Conservation (phyloP, 257 asterid genomes). For the Marsdenia floribunda region DNA sequence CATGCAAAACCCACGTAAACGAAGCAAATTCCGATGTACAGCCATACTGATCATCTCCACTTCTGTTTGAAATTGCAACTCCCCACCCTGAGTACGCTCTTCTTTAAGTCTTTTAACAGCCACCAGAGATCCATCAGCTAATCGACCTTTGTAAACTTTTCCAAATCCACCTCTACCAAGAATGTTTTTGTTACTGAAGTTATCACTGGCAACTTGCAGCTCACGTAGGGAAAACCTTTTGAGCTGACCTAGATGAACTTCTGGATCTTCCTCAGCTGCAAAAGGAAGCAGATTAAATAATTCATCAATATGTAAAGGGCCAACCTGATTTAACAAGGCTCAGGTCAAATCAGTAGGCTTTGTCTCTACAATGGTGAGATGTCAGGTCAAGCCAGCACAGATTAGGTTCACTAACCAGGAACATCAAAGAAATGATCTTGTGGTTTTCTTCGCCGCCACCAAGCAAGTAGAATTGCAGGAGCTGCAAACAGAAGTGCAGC, state of each 20-base stretch:
- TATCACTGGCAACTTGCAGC: conserved; percentile 75
- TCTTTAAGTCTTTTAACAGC: conserved; percentile 90
- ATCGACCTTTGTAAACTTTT: conserved; percentile 87
- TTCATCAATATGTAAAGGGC: conserved; percentile 2
- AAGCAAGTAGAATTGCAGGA: conserved; percentile 73
- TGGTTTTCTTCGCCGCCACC: conserved; percentile 67
- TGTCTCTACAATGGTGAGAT: not conserved
- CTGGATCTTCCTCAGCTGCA: conserved; percentile 95
- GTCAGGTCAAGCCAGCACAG: not conserved
- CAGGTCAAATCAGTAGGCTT: no score
- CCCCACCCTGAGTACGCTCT: conserved; percentile 82
- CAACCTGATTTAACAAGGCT: not conserved
- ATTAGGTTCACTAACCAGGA: conserved; percentile 60
- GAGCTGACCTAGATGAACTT: conserved; percentile 90
- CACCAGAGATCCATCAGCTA: conserved; percentile 78
- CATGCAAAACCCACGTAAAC: conserved; percentile 88
- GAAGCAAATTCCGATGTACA: conserved; percentile 79
- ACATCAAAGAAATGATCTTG: conserved; percentile 88
- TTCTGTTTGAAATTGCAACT: conserved; percentile 87
- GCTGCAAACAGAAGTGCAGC: conserved; percentile 89
- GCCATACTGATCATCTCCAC: conserved; percentile 94
- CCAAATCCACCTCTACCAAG: conserved; percentile 90
- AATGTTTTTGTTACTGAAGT: conserved; percentile 61
- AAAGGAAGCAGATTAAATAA: conserved; percentile 12
- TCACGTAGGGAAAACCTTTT: conserved; percentile 79